Conservation (phyloP, 2,329 filamentous ascomycete species). For the Alternaria ventricosa region DNA sequence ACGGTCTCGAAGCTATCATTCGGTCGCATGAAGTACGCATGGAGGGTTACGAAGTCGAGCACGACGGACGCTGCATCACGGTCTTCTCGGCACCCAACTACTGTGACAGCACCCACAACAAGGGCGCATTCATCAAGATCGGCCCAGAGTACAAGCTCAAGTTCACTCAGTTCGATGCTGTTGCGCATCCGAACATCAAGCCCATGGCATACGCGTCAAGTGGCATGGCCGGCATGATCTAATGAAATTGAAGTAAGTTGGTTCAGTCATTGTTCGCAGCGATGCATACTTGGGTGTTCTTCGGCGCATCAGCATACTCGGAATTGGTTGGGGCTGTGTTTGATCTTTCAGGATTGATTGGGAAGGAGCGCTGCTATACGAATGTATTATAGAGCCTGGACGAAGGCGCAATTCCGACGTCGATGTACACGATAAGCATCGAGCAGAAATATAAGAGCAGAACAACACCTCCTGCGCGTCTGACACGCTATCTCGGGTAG, state of each 20-base stretch:
- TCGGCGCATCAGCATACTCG: slow-evolving; percentile 42
- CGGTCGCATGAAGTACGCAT: slow-evolving; percentile 97
- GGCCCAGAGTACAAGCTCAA: slow-evolving; percentile 88
- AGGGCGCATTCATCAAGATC: slow-evolving; percentile 98
- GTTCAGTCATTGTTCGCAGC: slow-evolving; percentile 32
- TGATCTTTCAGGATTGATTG: slow-evolving; percentile 20
- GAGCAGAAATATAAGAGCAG: neutral
- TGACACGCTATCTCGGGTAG: neutral
- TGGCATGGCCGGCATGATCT: slow-evolving; percentile 79
- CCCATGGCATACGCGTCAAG: slow-evolving; percentile 91
- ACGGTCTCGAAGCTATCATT: slow-evolving; percentile 92
- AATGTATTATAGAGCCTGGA: slow-evolving; percentile 16
- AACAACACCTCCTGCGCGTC: neutral
- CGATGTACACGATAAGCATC: neutral
- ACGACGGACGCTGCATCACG: slow-evolving; percentile 95
- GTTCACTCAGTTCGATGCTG: slow-evolving; percentile 93
- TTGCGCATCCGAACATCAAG: slow-evolving; percentile 93
- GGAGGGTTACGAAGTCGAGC: slow-evolving; percentile 99
- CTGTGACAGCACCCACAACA: slow-evolving; percentile 97
- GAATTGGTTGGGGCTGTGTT: slow-evolving; percentile 24
- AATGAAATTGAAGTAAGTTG: slow-evolving; percentile 26
- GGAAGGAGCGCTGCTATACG: slow-evolving; percentile 10
- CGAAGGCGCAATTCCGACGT: neutral
- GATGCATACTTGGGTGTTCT: slow-evolving; percentile 48
- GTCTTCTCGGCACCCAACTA: slow-evolving; percentile 98